Base-by-base conservation (phyloP, 805 yeast genomes). In the Tetrapisispora nanseiensis region DNA sequence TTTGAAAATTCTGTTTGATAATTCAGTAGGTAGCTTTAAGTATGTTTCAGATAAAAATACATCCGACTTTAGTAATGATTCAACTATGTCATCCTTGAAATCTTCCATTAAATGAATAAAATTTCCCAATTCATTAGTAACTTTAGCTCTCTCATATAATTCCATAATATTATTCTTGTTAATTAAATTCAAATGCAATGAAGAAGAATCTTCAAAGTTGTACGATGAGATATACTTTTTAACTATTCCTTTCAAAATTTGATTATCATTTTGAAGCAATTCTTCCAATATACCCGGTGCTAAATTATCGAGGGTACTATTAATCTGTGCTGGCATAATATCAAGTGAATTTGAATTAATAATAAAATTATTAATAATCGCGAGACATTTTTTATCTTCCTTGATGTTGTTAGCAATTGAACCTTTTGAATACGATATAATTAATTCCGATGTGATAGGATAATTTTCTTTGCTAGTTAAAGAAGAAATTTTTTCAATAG, bases 401-500 rank as follows among this genome's bases (percentile, higher is more conserved):
- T 51, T 46, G 16, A 18, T 11, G 6, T 8, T 16, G 3, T n/a
- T 9, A 3, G 21, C 12, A 2, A 57, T 42, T 1, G 41, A 39
- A 12, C 63, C 55, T 16, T 59, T 52, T 15, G 71, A 47, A 39
- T 64, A 69, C 6, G 50, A 41, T 2, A 55, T 47, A 33, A 74
- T 42, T 3, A 70, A 46, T 1, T 47, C 39, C 12, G 71, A 48
- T 2, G 70, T 66, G 9, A 41, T 36, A 4, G 61, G 66, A 37
- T 61, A 50, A 15, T 58, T 56, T 0, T 44, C 36, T 6, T 59
- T 51, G 0, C 65, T 57, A 6, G 70, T 45, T 46, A 56, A 55
- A 1, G 54, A 49, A 4, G 71, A 67, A 6, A 74, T 15, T 13
- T 60, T 61, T 16, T 51, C 50, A 15, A 72, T 46, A 33, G 71